phyloP scores from a whole-genome alignment of 495 filamentous ascomycete species.

The Penicillium manginii region DNA sequence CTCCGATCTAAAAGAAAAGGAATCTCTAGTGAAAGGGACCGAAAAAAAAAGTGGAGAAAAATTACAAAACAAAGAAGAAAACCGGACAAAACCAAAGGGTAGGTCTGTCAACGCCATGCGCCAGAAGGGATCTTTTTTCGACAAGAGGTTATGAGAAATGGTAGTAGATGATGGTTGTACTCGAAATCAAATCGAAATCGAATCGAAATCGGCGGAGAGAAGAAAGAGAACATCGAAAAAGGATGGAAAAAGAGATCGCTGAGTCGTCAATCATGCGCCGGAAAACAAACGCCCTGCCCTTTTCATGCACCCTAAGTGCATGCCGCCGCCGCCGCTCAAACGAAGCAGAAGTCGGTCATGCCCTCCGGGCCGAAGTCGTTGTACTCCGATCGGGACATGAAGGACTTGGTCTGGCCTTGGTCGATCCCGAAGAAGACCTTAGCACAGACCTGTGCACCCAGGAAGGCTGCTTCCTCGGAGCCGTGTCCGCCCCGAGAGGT shows the following conservation, averaged over 20 bases:
- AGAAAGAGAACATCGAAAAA: conserved; percentile 4
- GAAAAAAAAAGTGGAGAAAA: background rate
- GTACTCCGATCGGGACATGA: conserved; percentile 73
- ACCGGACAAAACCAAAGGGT: background rate
- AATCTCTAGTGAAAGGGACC: background rate
- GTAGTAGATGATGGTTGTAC: no score
- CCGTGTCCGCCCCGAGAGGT: conserved; percentile 38
- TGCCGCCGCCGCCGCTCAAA: no score
- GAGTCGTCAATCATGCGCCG: conserved; percentile 14
- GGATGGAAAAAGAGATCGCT: conserved; percentile 14
- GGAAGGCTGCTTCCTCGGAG: conserved; percentile 74
- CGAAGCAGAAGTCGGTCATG: conserved; percentile 36
- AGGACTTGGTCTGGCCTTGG: conserved; percentile 70
- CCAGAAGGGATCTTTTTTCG: no score
- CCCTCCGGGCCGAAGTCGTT: conserved; percentile 76
- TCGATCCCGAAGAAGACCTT: conserved; percentile 76
- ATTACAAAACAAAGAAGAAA: background rate
- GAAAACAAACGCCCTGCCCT: background rate
- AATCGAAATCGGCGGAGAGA: conserved; percentile 11
- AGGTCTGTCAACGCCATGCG: background rate
- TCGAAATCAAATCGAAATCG: no score
- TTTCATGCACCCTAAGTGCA: background rate
- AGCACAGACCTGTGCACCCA: conserved; percentile 78
- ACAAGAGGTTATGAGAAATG: no score
- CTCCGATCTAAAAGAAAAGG: background rate